These are phyloP conservation scores for Aspergillus carbonarius DNA, from an alignment of 2,329 filamentous ascomycete species.

Conservation along the genomic window DNA sequence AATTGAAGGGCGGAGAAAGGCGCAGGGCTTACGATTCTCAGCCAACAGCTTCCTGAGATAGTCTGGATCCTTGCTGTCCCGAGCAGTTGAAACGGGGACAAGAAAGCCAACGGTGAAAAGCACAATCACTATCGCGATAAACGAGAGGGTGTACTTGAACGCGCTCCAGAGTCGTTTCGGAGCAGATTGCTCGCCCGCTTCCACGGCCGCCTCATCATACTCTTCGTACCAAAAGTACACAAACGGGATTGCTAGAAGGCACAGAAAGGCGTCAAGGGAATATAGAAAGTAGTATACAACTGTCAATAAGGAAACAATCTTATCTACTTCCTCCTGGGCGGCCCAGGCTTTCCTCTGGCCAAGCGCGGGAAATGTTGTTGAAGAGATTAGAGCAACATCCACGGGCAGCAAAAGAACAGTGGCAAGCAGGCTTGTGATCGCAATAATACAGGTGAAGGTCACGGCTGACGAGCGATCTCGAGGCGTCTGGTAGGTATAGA, in stretches of 20 bases:
- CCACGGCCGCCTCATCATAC: constrained; percentile 85
- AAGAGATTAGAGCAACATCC: constrained; percentile 91
- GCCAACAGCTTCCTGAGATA: constrained; percentile 84
- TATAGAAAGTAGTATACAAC: constrained; percentile 93
- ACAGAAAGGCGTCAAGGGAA: constrained; percentile 85
- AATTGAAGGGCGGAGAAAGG: not conserved
- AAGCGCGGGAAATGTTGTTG: constrained; percentile 71
- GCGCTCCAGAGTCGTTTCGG: constrained; percentile 75
- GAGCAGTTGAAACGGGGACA: constrained; percentile 72
- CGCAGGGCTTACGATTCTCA: constrained; percentile 65
- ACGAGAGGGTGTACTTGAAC: constrained; percentile 84
- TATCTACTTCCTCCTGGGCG: constrained; percentile 73
- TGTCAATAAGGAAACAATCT: constrained; percentile 76
- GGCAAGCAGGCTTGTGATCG: constrained; percentile 81
- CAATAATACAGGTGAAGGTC: constrained; percentile 80
- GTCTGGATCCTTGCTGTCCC: constrained; percentile 71
- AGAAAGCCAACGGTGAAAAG: constrained; percentile 94
- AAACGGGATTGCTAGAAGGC: constrained; percentile 86
- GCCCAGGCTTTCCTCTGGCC: constrained; percentile 95
- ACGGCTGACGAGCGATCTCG: constrained; percentile 81
- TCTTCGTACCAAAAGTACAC: constrained; percentile 99
- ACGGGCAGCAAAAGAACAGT: constrained; percentile 91
- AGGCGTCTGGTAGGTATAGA: constrained; percentile 87
- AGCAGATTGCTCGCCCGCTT: constrained; percentile 72
- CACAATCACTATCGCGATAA: constrained; percentile 70